phyloP scores from a whole-genome alignment of 192 early-diverging fungal species.

The Umbelopsis vinacea region DNA sequence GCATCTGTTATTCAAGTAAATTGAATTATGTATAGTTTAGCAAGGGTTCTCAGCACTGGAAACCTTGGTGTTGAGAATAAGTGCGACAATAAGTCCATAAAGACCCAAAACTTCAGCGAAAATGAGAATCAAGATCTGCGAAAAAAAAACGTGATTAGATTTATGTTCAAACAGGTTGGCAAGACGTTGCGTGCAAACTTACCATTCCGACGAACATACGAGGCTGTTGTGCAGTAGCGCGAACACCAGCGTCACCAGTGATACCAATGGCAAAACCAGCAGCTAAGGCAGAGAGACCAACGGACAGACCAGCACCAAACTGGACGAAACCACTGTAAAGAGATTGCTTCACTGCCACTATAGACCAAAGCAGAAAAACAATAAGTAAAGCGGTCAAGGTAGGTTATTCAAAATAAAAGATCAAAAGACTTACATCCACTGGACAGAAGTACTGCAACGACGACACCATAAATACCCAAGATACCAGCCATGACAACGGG shows the following conservation, averaged over 20 bases:
- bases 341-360: conserved; percentile 21
- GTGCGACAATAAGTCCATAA: conserved; percentile 85
- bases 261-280: conserved; percentile 92
- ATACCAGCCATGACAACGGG: conserved; percentile 99
- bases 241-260: conserved; percentile 88
- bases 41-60: conserved; percentile 30
- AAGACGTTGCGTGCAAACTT: conserved; percentile 7
- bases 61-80: conserved; percentile 86
- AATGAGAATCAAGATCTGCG: conserved; percentile 80
- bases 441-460: conserved; percentile 91
- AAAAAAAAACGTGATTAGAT: neutral
- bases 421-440: conserved; percentile 68
- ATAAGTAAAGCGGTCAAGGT: neutral
- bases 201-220: conserved; percentile 84
- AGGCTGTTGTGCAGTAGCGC: conserved; percentile 80
- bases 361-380: neutral
- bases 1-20: conserved; percentile 12
- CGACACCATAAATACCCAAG: conserved; percentile 98
- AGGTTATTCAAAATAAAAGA: neutral
- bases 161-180: neutral
- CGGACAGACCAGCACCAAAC: conserved; percentile 79
- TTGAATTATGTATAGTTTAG: conserved; percentile 19
- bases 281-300: conserved; percentile 83
- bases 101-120: conserved; percentile 89
- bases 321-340: conserved; percentile 73